Base-by-base conservation (phyloP, 2,329 filamentous ascomycete species). In the Penicillium brasilianum region DNA sequence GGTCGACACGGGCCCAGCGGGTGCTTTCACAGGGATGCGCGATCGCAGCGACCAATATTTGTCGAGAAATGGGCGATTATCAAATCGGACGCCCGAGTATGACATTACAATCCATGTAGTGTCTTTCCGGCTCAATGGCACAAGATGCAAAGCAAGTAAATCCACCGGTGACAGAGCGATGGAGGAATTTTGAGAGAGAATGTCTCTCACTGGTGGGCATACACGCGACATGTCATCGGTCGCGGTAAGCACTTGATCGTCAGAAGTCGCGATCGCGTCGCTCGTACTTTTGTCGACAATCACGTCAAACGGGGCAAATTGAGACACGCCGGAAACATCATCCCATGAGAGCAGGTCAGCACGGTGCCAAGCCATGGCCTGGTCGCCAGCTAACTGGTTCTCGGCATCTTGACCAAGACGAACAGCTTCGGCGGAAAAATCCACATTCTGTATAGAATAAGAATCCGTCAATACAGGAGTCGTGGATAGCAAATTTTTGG, bases 381-480 rank as follows among this genome's bases (percentile, higher is more conserved):
- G 60, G 2, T 58, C 59, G 1, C 60, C 50, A 1, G 66, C 13
- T 28, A 69, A 65, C 13, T 59, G 49, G 10, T 39, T 57, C 59
- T 77, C 74, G 3, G 39, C 32, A 8, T 72, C 65, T 54, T 61
- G 67, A 2, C 75, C 75, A 0, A 73, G 61, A 20, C 75, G 74
- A n/a, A 77, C 73, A 30, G 75, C 75, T 67, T 77, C 74, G 41
- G 66, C 55, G 54, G 75, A 77, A 32, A 77, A 77, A 55, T 77
- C 75, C 36, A 71, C 74, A 34, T 77, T 77, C 74, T 77, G 37
- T 18, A 11, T 16, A n/a, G n/a, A 14, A 34, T 28, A 13, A 22
- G 8, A n/a, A 20, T 13, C 9, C 5, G 18, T 53, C 4, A 18
- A 22, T n/a, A 53, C 39, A 25, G 20, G 6, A 20, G 34, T 2